Base-by-base conservation (phyloP, 148 eudicot species). In the Persicaria maculosa region DNA sequence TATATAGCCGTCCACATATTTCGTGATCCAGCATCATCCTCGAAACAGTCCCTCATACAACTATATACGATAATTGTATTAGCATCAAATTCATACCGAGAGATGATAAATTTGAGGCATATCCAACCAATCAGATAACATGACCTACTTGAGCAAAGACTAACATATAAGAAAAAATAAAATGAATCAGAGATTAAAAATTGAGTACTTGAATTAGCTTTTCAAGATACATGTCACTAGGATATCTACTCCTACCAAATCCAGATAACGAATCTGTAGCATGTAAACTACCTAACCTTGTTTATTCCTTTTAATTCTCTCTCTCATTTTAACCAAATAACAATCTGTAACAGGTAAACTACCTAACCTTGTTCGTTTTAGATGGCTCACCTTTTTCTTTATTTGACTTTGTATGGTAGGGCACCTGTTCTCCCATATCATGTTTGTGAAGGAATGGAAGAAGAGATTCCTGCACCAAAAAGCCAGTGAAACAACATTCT, bases 1-100 rank as follows among this genome's bases (percentile, higher is more conserved):
- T 82, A 91, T 46, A 87, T 54, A 72, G 89, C 93, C 89, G 78
- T 80, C 97, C 97, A 94, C 72, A 82, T 82, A 64, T 88, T 81
- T 79, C 74, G 74, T 20, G 22, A 20, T 20, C 22, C 22, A 20
- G 22, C 22, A 20, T 20, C 22, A 20, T 20, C 22, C 22, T 20
- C 22, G 22, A 20, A 20, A 20, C 22, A 20, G 22, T 20, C 22
- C 22, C 22, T 20, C 22, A 20, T 20, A 20, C 22, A 20, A 20
- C 22, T 0, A 20, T 20, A 20, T 20, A 0, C 22, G 22, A 20
- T 20, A 77, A 78, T 75, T 25, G 72, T 72, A 76, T 83, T 87
- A 78, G 68, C 72, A 64, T 85, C 89, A 31, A 88, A 78, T 55
- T 81, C 80, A 81, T 87, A 85, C 72, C 71, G 83, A 71, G 86